phyloP scores from a whole-genome alignment of 306 rosid genomes.

The Trichosanthes cucumerina region DNA sequence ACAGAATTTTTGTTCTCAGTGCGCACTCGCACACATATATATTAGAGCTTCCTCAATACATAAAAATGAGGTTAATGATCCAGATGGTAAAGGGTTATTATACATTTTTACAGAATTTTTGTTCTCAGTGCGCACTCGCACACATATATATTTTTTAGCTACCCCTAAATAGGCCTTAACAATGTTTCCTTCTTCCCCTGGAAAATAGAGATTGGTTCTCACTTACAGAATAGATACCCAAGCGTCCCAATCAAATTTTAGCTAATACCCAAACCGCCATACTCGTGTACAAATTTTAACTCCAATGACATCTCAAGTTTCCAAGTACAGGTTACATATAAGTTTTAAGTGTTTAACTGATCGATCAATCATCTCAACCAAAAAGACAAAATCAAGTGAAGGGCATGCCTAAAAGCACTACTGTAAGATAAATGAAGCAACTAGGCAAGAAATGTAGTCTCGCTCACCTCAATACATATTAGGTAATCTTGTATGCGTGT shows the following conservation, averaged over 20 bases:
- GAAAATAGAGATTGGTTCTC: background rate
- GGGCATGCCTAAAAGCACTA: background rate
- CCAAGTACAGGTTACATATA: background rate
- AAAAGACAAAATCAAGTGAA: background rate
- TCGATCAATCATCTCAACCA: background rate
- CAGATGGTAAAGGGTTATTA: background rate
- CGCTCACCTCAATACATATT: constrained; percentile 88
- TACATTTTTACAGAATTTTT: background rate
- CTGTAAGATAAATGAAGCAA: background rate
- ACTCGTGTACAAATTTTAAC: background rate
- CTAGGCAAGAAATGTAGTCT: background rate
- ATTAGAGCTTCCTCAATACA: background rate
- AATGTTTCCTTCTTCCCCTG: background rate
- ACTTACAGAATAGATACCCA: background rate
- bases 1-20: background rate
- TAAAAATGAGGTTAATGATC: background rate
- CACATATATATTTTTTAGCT: background rate
- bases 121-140: no score
- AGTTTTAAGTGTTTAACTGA: background rate
- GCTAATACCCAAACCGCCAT: background rate
- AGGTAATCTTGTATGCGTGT: constrained; percentile 90
- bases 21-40: no score
- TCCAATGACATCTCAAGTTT: background rate
- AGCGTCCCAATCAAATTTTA: background rate
- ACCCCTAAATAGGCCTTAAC: background rate